Conservation (phyloP, 2,329 filamentous ascomycete genomes). For the Fusarium torulosum region DNA sequence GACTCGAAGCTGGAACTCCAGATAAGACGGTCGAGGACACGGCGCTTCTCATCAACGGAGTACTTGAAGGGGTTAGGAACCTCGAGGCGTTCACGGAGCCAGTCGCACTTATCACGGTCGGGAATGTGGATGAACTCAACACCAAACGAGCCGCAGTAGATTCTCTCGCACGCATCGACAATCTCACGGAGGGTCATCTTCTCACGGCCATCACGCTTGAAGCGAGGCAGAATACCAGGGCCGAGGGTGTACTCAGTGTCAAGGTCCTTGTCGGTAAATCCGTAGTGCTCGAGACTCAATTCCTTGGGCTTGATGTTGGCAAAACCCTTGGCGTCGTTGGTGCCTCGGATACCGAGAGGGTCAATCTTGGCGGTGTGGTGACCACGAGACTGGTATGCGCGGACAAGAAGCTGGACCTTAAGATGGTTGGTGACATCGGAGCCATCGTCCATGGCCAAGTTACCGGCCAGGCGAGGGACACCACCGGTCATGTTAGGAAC, state of each 20-base stretch:
- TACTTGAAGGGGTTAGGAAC: conserved; percentile 96
- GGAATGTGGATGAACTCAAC: conserved; percentile 99
- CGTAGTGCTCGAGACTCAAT: conserved; percentile 91
- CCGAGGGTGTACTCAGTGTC: conserved; percentile 92
- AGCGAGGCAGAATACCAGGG: conserved; percentile 93
- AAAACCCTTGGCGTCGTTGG: conserved; percentile 72
- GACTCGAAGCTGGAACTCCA: conserved; percentile 98
- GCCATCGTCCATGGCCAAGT: conserved; percentile 74
- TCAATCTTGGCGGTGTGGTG: conserved; percentile 99
- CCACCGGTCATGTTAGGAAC: conserved; percentile 85
- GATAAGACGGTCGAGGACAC: conserved; percentile 96
- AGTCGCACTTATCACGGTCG: conserved; percentile 97
- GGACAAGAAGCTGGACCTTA: conserved; percentile 96
- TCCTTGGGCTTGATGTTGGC: conserved; percentile 92
- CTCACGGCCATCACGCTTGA: conserved; percentile 86
- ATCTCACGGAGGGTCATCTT: conserved; percentile 99
- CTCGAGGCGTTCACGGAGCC: conserved; percentile 95
- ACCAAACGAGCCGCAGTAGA: conserved; percentile 98
- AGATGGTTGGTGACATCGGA: conserved; percentile 94
- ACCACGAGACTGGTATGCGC: conserved; percentile 96
- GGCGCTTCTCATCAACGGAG: conserved; percentile 97
- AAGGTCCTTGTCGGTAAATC: conserved; percentile 93
- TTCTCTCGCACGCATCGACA: conserved; percentile 89
- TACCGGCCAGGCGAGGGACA: conserved; percentile 78
- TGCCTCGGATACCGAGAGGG: conserved; percentile 89